Evolutionary conservation across 257 asterid genomes (phyloP).

Genomic region (Datura wrightii): DNA sequence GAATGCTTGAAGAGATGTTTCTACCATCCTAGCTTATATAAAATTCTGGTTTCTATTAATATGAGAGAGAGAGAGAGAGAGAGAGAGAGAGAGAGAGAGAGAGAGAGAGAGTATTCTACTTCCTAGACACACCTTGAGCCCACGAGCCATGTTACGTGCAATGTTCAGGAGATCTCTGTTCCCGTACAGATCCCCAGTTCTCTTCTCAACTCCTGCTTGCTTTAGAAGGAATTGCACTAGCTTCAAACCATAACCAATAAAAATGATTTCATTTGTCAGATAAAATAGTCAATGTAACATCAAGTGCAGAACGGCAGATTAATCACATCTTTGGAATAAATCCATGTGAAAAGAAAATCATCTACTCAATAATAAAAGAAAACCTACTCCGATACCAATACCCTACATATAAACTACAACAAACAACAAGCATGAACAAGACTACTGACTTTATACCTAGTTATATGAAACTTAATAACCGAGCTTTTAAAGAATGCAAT

Average conservation of each 20-base stretch:
- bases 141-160: constrained; percentile 98
- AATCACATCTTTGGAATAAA: too few species aligned
- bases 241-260: constrained; percentile 53
- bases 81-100: too few species aligned
- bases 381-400: neutral
- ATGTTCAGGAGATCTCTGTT: constrained; percentile 86
- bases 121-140: constrained; percentile 69
- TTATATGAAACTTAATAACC: neutral
- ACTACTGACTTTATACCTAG: neutral
- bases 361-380: constrained; percentile 13
- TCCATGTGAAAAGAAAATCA: neutral
- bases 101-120: neutral
- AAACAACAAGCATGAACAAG: constrained; percentile 17
- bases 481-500: neutral
- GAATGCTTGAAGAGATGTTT: constrained; percentile 21
- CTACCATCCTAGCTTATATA: neutral
- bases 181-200: constrained; percentile 98
- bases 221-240: constrained; percentile 92
- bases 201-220: constrained; percentile 95
- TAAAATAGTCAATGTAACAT: neutral
- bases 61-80: neutral
- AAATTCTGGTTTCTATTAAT: neutral
- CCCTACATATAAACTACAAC: constrained; percentile 18
- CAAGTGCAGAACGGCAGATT: neutral
- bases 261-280: constrained; percentile 33